Conservation (phyloP, 1,284 basidiomycete species). For the Cryptococcus sp. region DNA sequence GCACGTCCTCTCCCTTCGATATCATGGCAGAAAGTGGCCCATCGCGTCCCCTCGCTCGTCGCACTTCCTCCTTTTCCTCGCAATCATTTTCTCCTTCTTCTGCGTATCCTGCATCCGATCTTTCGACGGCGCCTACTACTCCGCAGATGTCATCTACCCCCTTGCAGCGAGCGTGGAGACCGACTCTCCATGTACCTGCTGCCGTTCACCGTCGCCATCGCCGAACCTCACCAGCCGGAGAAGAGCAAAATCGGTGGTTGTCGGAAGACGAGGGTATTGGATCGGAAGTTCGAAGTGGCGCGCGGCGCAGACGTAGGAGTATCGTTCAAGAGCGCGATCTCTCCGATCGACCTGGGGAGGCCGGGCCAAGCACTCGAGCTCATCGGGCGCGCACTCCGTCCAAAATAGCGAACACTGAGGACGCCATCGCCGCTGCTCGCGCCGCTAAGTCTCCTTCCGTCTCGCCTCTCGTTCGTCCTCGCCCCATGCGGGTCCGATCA, state of each 20-base stretch:
- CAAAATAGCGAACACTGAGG: slow-evolving; percentile 1
- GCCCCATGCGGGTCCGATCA: background rate
- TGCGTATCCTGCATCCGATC: slow-evolving; percentile 6
- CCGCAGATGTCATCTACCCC: slow-evolving; percentile 2
- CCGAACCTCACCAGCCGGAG: slow-evolving; percentile 1
- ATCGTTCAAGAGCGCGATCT: slow-evolving; percentile 7
- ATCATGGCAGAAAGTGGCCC: background rate
- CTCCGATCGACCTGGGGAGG: slow-evolving; percentile 1
- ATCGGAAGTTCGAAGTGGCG: slow-evolving; percentile 1
- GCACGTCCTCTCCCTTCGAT: background rate
- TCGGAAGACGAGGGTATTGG: slow-evolving; percentile 43
- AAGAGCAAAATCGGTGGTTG: slow-evolving; percentile 38
- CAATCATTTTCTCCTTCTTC: slow-evolving; percentile 6
- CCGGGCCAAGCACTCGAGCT: background rate
- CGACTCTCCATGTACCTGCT: slow-evolving; percentile 28
- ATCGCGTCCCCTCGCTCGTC: slow-evolving; percentile 2
- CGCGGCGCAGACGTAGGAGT: background rate
- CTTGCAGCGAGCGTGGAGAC: slow-evolving; percentile 23
- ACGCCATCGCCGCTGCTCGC: background rate
- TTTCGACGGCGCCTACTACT: slow-evolving; percentile 19
- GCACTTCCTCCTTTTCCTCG: slow-evolving; percentile 3
- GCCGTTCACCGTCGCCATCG: slow-evolving; percentile 21
- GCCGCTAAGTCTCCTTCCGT: background rate
- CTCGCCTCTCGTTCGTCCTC: background rate
- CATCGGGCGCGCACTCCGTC: slow-evolving; percentile 1